A percentile compares a stretch with the other conserved stretches of the same genome.
phyloP scores from a whole-genome alignment of 225 moss, liverwort and hornwort species.

The Polytrichum formosum region DNA sequence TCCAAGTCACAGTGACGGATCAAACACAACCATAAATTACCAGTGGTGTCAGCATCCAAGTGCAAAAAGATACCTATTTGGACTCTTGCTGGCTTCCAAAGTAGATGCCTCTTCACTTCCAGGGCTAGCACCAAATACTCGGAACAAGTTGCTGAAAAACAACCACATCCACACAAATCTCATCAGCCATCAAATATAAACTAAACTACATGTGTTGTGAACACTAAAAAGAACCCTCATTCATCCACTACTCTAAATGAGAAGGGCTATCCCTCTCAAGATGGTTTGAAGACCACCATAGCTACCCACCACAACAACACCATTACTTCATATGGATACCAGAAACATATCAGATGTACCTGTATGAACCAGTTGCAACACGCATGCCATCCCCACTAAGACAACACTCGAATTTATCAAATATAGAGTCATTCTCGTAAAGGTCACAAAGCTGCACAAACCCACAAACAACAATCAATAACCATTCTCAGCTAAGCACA shows the following conservation, averaged over 20 bases:
- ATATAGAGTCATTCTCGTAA: conserved; percentile 98
- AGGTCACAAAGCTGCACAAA: conserved; percentile 85
- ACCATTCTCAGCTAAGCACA: no score
- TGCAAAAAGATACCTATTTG: conserved; percentile 64
- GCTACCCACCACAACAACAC: no score
- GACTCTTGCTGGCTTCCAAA: conserved; percentile 98
- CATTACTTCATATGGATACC: neutral
- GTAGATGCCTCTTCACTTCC: conserved; percentile 95
- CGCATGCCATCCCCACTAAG: conserved; percentile 97
- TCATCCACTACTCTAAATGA: neutral
- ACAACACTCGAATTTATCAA: conserved; percentile 99
- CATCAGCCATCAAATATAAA: neutral
- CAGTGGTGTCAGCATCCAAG: neutral
- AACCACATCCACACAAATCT: neutral
- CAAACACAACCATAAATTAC: conserved; percentile 3
- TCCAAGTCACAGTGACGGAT: neutral
- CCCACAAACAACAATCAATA: no score
- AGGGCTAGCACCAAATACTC: conserved; percentile 86
- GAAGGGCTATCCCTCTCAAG: neutral
- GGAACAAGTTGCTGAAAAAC: conserved; percentile 85
- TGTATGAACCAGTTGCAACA: conserved; percentile 99
- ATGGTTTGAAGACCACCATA: neutral
- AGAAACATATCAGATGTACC: conserved; percentile 35
- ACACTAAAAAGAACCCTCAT: neutral
- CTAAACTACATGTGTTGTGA: neutral